Conservation (phyloP, 164 flowering plant genomes). For the Vitis rupestris region DNA sequence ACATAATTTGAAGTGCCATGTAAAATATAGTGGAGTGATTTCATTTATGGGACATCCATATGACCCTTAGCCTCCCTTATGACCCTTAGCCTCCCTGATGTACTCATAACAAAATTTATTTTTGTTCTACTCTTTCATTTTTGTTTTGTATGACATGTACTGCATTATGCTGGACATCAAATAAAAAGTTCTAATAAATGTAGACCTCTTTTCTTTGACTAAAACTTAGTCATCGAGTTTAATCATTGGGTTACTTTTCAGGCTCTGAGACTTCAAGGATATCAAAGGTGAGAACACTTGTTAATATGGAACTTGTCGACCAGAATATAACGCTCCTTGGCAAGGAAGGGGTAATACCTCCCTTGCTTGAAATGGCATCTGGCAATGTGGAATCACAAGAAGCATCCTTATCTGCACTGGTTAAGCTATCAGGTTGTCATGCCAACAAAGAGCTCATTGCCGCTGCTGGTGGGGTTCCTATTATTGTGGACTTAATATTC, state of each 20-base stretch:
- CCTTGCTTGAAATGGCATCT: slow-evolving; percentile 58
- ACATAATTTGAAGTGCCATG: too few species aligned
- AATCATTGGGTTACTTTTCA: slow-evolving; percentile 23
- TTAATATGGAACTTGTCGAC: slow-evolving; percentile 47
- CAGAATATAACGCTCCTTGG: slow-evolving; percentile 49
- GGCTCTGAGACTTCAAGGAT: slow-evolving; percentile 50
- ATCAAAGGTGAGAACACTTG: slow-evolving; percentile 40
- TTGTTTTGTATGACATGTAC: background rate
- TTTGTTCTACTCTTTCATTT: background rate
- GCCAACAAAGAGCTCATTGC: slow-evolving; percentile 53
- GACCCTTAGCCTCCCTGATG: too few species aligned
- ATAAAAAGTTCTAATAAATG: background rate
- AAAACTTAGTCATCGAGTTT: slow-evolving; percentile 1
- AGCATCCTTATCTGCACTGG: slow-evolving; percentile 43
- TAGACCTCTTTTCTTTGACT: slow-evolving; percentile 2
- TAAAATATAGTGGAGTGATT: too few species aligned
- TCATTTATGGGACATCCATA: too few species aligned
- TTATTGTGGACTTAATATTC: slow-evolving; percentile 37
- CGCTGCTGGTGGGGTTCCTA: slow-evolving; percentile 54
- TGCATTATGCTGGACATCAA: background rate
- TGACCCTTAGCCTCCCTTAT: too few species aligned
- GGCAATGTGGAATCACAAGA: slow-evolving; percentile 46
- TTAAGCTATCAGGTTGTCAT: slow-evolving; percentile 42
- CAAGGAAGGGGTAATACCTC: slow-evolving; percentile 57
- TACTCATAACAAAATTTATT: background rate